Conservation (phyloP, 139 green algal genomes). For the Chlorella sp. region DNA sequence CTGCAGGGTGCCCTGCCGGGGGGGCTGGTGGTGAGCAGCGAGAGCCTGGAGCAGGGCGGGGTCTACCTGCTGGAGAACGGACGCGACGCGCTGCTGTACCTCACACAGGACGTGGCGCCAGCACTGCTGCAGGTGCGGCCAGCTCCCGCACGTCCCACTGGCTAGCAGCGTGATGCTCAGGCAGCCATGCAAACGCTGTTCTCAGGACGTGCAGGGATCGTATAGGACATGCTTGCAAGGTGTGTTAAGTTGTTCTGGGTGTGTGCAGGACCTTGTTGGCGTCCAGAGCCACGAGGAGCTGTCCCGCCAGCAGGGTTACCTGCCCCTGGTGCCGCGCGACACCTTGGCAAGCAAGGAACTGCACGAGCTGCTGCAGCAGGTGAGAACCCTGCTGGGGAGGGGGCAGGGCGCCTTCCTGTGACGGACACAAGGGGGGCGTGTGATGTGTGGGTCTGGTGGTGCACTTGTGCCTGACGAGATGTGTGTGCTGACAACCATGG, state of each 20-base stretch:
- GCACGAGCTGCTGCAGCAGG: slow-evolving; percentile 43
- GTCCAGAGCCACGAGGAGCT: slow-evolving; percentile 44
- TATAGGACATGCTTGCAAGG: background rate
- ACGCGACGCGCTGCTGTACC: slow-evolving; percentile 35
- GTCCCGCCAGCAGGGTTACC: background rate
- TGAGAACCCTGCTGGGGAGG: no score
- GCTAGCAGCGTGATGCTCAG: background rate
- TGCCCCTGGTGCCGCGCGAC: slow-evolving; percentile 29
- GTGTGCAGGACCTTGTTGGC: slow-evolving; percentile 53
- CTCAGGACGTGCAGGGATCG: background rate
- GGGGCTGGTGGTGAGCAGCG: background rate
- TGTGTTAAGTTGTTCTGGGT: background rate
- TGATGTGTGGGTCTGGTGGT: no score
- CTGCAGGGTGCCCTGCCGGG: background rate
- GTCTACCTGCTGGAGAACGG: slow-evolving; percentile 85
- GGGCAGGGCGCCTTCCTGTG: no score
- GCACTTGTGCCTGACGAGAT: no score
- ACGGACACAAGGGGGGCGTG: no score
- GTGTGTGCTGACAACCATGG: no score
- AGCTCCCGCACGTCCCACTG: background rate
- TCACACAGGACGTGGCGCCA: slow-evolving; percentile 22
- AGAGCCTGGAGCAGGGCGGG: slow-evolving; percentile 49
- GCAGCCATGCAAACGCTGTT: background rate
- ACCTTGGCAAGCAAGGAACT: slow-evolving; percentile 27
- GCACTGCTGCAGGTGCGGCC: background rate